A percentile compares a stretch with the other conserved stretches of the same genome.
phyloP scores from a whole-genome alignment of 305 asterid species.

The Andrographis paniculata region DNA sequence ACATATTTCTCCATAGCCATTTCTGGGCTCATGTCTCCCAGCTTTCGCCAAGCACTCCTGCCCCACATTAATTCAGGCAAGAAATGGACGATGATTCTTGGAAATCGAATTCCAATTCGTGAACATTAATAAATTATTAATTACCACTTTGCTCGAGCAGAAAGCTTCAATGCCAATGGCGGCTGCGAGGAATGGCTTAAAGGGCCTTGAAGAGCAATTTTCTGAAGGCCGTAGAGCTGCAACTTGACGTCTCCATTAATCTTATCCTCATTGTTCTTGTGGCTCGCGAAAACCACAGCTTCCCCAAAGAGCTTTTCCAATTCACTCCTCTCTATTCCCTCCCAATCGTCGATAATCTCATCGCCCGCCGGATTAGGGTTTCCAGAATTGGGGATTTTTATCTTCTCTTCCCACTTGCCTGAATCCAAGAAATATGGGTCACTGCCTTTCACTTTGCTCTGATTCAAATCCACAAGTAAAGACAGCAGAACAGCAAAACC shows the following conservation, averaged over 20 bases:
- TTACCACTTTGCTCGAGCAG: slow-evolving; percentile 51
- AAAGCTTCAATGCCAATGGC: slow-evolving; percentile 39
- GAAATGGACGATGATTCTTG: no score
- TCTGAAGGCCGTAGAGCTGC: slow-evolving; percentile 40
- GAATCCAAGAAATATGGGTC: not conserved
- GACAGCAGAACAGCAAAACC: slow-evolving; percentile 10
- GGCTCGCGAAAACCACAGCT: slow-evolving; percentile 43
- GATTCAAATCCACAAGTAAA: slow-evolving; percentile 12
- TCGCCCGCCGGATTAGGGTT: slow-evolving; percentile 9
- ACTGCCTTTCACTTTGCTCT: not conserved
- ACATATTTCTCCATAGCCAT: slow-evolving; percentile 59
- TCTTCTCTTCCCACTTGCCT: not conserved
- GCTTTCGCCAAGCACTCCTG: slow-evolving; percentile 59
- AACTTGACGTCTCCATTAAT: slow-evolving; percentile 25
- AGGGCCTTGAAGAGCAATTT: slow-evolving; percentile 40
- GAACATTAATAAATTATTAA: no score
- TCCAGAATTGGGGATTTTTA: not conserved
- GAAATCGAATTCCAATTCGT: no score
- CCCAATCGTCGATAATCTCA: slow-evolving; percentile 42
- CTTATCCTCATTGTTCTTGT: slow-evolving; percentile 23
- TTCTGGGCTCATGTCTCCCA: slow-evolving; percentile 48
- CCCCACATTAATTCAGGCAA: no score
- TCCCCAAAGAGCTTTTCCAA: slow-evolving; percentile 42
- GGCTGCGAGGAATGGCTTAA: slow-evolving; percentile 36
- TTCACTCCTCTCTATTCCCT: slow-evolving; percentile 54